A percentile compares a stretch with the other conserved stretches of the same genome.
phyloP scores from a whole-genome alignment of 768 basidiomycete species.

The Pisolithus orientalis region DNA sequence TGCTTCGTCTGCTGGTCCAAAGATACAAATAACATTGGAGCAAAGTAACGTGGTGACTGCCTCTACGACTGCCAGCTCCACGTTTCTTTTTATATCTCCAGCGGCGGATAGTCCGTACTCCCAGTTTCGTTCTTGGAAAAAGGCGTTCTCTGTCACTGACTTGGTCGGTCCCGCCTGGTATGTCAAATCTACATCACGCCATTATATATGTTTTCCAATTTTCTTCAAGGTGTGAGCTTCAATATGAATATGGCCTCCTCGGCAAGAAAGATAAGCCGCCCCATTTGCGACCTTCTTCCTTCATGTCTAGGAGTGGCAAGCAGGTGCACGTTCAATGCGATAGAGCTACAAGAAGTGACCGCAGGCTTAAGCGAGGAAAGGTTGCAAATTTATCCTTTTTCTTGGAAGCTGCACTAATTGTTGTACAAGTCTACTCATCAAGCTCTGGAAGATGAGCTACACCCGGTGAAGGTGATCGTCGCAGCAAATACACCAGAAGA shows the following conservation, averaged over 20 bases:
- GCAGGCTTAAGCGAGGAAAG: constrained; percentile 45
- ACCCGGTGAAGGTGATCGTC: constrained; percentile 50
- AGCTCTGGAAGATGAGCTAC: constrained; percentile 67
- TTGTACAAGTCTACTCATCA: constrained; percentile 61
- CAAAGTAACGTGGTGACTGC: not conserved
- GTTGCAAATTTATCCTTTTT: constrained; percentile 26
- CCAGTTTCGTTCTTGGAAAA: constrained; percentile 38
- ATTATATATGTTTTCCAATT: not conserved
- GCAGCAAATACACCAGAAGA: constrained; percentile 54
- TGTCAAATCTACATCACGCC: constrained; percentile 5
- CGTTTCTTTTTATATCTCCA: not conserved
- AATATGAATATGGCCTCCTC: constrained; percentile 69
- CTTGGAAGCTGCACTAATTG: not conserved
- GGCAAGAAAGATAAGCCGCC: constrained; percentile 48
- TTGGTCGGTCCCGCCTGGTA: constrained; percentile 58
- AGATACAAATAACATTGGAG: constrained; percentile 29
- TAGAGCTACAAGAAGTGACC: constrained; percentile 51
- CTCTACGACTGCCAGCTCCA: not conserved
- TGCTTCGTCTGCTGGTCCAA: constrained; percentile 20
- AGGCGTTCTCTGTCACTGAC: constrained; percentile 54
- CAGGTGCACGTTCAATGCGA: constrained; percentile 46
- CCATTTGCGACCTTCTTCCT: constrained; percentile 46
- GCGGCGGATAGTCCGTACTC: constrained; percentile 30
- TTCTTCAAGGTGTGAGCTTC: constrained; percentile 64
- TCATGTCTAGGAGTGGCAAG: constrained; percentile 53